Conservation (phyloP, 2,329 filamentous ascomycete genomes). For the Cladosporium phlei region DNA sequence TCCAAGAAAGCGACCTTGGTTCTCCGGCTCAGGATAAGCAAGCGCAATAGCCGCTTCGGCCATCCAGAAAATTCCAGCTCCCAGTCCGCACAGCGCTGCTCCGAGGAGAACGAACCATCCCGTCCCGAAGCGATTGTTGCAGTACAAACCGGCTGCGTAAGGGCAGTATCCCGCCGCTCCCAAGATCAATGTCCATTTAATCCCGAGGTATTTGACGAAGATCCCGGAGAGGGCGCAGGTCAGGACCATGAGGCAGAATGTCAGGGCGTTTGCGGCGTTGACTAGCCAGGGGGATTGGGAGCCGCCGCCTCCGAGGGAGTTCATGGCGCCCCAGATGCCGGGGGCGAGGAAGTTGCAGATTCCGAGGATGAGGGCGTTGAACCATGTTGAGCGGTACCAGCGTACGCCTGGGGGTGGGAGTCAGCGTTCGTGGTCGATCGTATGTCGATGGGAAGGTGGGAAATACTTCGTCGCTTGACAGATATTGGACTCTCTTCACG, state of each 20-base stretch:
- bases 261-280: constrained; percentile 66
- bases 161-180: constrained; percentile 69
- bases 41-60: constrained; percentile 70
- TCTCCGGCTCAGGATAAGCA: constrained; percentile 66
- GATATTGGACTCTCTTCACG: background rate
- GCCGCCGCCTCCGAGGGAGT: constrained; percentile 66
- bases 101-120: constrained; percentile 67
- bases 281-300: constrained; percentile 61
- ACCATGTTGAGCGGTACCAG: constrained; percentile 66
- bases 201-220: constrained; percentile 63
- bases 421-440: background rate
- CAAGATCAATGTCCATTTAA: constrained; percentile 66
- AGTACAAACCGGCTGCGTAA: constrained; percentile 66
- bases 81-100: constrained; percentile 64
- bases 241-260: constrained; percentile 68
- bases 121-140: constrained; percentile 64
- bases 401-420: background rate
- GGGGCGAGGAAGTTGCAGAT: constrained; percentile 67
- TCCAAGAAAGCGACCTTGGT: constrained; percentile 59
- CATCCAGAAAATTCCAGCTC: constrained; percentile 71
- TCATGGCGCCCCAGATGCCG: constrained; percentile 67
- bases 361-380: constrained; percentile 67
- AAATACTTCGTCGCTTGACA: background rate
- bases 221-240: constrained; percentile 63
- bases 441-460: background rate